Evolutionary conservation across 306 rosid genomes (phyloP), one percentile per base, ranked within the genome.

Genomic region (Cicer arietinum): DNA sequence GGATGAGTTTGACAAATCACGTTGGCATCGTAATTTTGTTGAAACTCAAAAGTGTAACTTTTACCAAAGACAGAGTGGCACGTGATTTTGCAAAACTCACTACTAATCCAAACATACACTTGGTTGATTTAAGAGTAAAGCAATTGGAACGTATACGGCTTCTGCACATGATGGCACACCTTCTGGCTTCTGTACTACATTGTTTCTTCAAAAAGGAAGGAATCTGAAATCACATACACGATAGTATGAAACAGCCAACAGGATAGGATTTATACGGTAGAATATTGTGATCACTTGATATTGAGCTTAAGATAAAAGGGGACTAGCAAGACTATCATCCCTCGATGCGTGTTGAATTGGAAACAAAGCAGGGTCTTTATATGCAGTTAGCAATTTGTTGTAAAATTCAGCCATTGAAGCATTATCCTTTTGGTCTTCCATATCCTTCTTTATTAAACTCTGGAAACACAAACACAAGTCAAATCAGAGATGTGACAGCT

Each of bases 361-460:
- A 82, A 71, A 40, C 87, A 90, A 69, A 62, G 93, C 91, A 4
- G 99, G 98, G 77, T 94, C 96, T 78, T 81, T 82, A 81, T 94
- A 94, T 17, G 87, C 87, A 39, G 45, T 75, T 56, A 85, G 82
- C 89, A 95, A 61, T 14, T 79, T 71, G 8, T 82, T 60, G 56
- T 75, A 85, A 82, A 95, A 95, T 57, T 83, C 91, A 20, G 65
- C 67, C 91, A 95, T 86, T 40, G 79, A 40, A 10, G 82, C 37
- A 30, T 30, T 30, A 62, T 84, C 88, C 46, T 79, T 84, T 75
- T 79, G 81, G 52, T 92, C 96, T 74, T 84, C 87, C 74, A 88
- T 90, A 57, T 95, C 99, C 86, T 89, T 95, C 81, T 84, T 89
- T 74, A 94, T 80, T 80, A 92, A 85, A 86, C 85, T 82, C 96